Percentiles rank a stretch among this genome's conserved stretches.
phyloP scores from a whole-genome alignment of 2,329 filamentous ascomycete species.

The Plenodomus biglobosus region DNA sequence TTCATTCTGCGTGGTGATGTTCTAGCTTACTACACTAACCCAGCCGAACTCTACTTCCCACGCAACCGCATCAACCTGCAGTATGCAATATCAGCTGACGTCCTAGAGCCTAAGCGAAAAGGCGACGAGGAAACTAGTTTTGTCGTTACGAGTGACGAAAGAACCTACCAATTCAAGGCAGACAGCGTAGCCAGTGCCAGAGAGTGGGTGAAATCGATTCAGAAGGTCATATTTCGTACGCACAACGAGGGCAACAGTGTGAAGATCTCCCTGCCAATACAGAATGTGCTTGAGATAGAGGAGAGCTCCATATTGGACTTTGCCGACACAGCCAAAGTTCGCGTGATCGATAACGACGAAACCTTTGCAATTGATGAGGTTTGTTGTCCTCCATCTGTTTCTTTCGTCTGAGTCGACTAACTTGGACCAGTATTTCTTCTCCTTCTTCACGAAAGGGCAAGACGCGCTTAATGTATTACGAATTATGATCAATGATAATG shows the following conservation, averaged over 20 bases:
- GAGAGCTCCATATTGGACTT: conserved; percentile 88
- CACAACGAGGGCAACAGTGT: conserved; percentile 97
- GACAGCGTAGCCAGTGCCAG: conserved; percentile 86
- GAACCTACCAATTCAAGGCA: conserved; percentile 83
- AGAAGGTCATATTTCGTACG: conserved; percentile 91
- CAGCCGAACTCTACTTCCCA: conserved; percentile 86
- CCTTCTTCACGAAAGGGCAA: conserved; percentile 84
- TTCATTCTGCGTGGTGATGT: conserved; percentile 91
- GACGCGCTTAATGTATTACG: conserved; percentile 80
- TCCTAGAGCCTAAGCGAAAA: conserved; percentile 69
- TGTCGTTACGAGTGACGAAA: conserved; percentile 76
- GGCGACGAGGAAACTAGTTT: conserved; percentile 74
- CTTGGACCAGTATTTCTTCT: conserved; percentile 78
- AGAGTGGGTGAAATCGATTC: conserved; percentile 93
- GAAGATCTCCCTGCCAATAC: conserved; percentile 88
- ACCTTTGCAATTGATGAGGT: conserved; percentile 95
- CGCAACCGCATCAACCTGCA: conserved; percentile 88
- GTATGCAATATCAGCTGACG: conserved; percentile 83
- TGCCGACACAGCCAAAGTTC: conserved; percentile 89
- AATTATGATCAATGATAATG: conserved; percentile 67
- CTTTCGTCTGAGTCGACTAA: conserved; percentile 9
- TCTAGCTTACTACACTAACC: conserved; percentile 82
- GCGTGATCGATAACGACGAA: conserved; percentile 90
- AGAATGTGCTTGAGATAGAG: conserved; percentile 89
- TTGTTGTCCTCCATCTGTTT: conserved; percentile 10